Evolutionary conservation across 2,329 filamentous ascomycete species (phyloP).

Genomic region (Colletotrichum tabaci): DNA sequence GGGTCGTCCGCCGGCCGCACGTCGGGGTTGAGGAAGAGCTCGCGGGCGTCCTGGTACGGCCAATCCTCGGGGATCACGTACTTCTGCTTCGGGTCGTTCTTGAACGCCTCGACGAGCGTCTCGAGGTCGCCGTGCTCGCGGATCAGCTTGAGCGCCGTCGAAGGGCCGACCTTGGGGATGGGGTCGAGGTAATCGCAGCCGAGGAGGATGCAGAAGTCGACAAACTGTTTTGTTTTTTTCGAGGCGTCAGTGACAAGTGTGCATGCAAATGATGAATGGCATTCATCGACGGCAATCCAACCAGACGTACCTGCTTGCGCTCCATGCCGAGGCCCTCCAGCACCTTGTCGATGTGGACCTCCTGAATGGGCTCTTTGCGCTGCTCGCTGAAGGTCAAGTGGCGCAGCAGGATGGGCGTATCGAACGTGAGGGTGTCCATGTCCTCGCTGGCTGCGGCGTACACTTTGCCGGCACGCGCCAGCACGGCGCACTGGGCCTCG

Average conservation of each 20-base stretch:
- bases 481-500: constrained; percentile 93
- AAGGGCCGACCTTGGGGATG: constrained; percentile 93
- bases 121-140: constrained; percentile 92
- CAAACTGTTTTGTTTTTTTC: constrained; percentile 76
- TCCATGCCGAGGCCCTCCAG: constrained; percentile 92
- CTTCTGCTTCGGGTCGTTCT: constrained; percentile 83
- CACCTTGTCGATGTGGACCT: constrained; percentile 90
- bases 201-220: constrained; percentile 96
- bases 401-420: constrained; percentile 89
- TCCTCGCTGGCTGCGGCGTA: constrained; percentile 98
- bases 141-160: constrained; percentile 93
- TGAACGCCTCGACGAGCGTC: constrained; percentile 84
- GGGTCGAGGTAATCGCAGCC: constrained; percentile 98
- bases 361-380: constrained; percentile 96
- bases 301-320: constrained; percentile 75
- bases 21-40: constrained; percentile 92
- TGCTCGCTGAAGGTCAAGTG: constrained; percentile 98
- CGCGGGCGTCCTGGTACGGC: constrained; percentile 92
- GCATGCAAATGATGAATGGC: too few relatives aligned
- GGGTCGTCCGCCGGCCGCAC: constrained; percentile 87
- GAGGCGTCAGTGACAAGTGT: constrained; percentile 25
- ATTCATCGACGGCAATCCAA: background rate
- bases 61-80: constrained; percentile 94
- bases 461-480: constrained; percentile 93
- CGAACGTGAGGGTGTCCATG: constrained; percentile 98